Evolutionary conservation across 345 rosid genomes (phyloP).

Genomic region (Camelina hispida): DNA sequence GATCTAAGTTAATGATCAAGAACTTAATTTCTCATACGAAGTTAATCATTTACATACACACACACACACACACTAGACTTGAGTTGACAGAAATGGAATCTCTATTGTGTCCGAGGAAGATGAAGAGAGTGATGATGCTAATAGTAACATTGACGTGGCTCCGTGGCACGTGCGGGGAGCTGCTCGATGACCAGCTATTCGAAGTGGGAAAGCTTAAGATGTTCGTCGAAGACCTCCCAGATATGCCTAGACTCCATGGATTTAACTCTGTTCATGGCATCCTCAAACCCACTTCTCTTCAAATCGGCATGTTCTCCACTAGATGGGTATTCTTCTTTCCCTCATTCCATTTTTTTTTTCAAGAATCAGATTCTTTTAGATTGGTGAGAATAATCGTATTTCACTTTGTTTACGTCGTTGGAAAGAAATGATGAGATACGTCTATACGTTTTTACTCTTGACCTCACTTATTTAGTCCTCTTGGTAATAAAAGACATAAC

Average conservation of each 20-base stretch:
- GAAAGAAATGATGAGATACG: constrained; percentile 8
- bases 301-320: constrained; percentile 80
- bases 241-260: constrained; percentile 73
- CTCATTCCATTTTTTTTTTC: not conserved
- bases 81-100: constrained; percentile 36
- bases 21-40: constrained; percentile 7
- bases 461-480: not conserved
- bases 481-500: not conserved
- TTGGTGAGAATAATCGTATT: constrained; percentile 24
- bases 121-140: constrained; percentile 35
- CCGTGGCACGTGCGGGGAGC: constrained; percentile 36
- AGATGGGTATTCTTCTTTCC: constrained; percentile 59
- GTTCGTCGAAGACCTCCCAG: constrained; percentile 82
- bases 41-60: not conserved
- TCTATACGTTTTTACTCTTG: not conserved
- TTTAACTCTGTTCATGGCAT: constrained; percentile 49
- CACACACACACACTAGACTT: not conserved
- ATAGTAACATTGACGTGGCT: constrained; percentile 32
- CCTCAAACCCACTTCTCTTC: constrained; percentile 52
- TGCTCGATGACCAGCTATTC: constrained; percentile 46
- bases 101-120: constrained; percentile 12
- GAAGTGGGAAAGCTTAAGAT: constrained; percentile 53
- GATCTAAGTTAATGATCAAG: constrained; percentile 18
- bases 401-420: constrained; percentile 16
- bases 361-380: constrained; percentile 22